Evolutionary conservation across 257 asterid genomes (phyloP), one percentile per base, ranked within the genome.

Genomic region (Przewalskia tangutica): DNA sequence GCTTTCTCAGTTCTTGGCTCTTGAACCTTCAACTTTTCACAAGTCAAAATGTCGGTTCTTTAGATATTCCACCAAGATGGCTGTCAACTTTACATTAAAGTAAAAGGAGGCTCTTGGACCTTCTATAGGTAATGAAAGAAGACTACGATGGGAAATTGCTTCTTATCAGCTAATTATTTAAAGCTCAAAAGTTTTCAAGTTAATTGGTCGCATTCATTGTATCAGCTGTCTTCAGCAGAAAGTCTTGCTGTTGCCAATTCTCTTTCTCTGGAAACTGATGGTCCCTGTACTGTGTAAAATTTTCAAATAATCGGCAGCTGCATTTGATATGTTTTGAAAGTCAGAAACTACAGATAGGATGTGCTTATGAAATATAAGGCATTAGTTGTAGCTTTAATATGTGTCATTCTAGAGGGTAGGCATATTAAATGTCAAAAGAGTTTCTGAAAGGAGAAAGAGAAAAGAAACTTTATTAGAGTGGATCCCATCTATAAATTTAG

Each of bases 301-400:
- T 50, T 75, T 50, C 79, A 50, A 75, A 75, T 75, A 50, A 1
- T 75, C 2, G 62, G 79, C 62, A 75, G 62, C 0, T 75, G 62
- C 62, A 75, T 75, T 27, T 75, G 79, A 27, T 2, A 0, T 75
- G 44, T 32, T 50, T 27, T 17, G 13, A 3, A 75, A 50, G 79
- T 75, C 79, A 75, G 79, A 75, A 75, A 75, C 44, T 75, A 75
- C 62, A 75, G 79, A 75, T 75, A 50, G 1, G 79, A 73, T 48
- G 5, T 48, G 79, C 38, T 23, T 73, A 50, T 48, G 60, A 48
- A 73, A 48, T 23, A 48, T 71, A 71, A 44, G 8, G 78, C 13
- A 20, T 71, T 46, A 71, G 46, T 27, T 75, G 46, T 23, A 14
- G 7, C n/a, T 75, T 75, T 50, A 75, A 50, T 73, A 48, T 60